These are phyloP conservation scores for Suillus bovinus DNA, from an alignment of 768 basidiomycete genomes.

Conservation along the genomic window DNA sequence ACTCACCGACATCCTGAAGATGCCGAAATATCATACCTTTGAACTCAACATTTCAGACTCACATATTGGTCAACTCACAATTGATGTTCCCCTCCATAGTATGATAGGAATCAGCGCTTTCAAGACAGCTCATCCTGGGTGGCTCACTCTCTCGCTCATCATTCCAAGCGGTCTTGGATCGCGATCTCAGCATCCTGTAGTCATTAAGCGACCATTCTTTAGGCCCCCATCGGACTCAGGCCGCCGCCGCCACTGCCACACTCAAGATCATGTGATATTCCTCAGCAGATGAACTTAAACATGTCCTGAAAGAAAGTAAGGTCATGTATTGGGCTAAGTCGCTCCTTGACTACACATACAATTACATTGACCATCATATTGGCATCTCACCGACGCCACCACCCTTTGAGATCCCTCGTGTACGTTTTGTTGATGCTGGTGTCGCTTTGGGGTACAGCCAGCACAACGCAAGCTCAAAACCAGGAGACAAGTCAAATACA, in stretches of 20 bases:
- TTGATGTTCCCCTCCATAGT: no score
- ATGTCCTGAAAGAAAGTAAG: conserved; percentile 11
- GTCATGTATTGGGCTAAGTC: conserved; percentile 16
- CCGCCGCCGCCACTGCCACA: neutral
- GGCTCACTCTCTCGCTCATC: neutral
- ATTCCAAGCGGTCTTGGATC: conserved; percentile 2
- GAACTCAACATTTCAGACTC: no score
- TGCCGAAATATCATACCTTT: no score
- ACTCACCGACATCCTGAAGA: no score
- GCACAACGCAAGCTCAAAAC: no score
- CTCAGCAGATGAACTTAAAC: neutral
- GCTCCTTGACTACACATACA: conserved; percentile 4
- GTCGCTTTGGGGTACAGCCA: no score
- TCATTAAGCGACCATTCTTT: conserved; percentile 1
- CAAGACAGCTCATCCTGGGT: neutral
- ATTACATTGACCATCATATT: neutral
- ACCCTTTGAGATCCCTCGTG: no score
- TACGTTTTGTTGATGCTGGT: no score
- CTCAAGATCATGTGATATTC: neutral
- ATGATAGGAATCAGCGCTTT: no score
- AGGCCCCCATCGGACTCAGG: neutral
- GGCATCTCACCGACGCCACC: no score
- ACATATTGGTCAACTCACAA: no score
- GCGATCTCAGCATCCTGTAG: neutral
- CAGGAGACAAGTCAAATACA: neutral